These are phyloP conservation scores for Wickerhamomyces sp. DNA, from an alignment of 1,139 yeast species.

Conservation along the genomic window DNA sequence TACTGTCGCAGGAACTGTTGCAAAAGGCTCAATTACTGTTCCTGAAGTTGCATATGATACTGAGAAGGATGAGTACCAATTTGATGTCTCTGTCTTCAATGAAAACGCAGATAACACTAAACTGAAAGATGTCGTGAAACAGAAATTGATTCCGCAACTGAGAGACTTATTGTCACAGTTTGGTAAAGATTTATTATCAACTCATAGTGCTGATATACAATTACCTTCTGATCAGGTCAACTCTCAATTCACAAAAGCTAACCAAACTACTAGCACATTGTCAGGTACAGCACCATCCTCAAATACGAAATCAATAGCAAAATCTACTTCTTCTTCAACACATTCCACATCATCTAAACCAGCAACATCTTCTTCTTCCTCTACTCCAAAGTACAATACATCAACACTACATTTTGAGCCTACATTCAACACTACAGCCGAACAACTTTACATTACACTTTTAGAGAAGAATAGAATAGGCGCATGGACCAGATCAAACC, in stretches of 20 bases:
- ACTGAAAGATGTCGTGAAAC: conserved; percentile 54
- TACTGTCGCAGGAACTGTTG: conserved; percentile 31
- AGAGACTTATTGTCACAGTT: conserved; percentile 57
- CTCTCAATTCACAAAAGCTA: conserved; percentile 62
- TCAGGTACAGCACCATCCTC: conserved; percentile 16
- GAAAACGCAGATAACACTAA: conserved; percentile 46
- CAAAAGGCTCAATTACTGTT: conserved; percentile 67
- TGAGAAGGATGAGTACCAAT: conserved; percentile 78
- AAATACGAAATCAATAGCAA: conserved; percentile 15
- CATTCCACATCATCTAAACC: conserved; percentile 17
- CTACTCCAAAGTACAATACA: conserved; percentile 67
- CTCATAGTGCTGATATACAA: conserved; percentile 86
- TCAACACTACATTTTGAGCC: conserved; percentile 76
- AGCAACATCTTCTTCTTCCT: too few relatives aligned
- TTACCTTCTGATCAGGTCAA: conserved; percentile 64
- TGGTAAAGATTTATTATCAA: conserved; percentile 70
- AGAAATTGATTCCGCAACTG: conserved; percentile 62
- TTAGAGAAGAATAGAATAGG: conserved; percentile 71
- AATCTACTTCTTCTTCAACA: conserved; percentile 14
- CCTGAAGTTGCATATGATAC: conserved; percentile 98
- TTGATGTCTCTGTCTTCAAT: conserved; percentile 65
- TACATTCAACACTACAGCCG: conserved; percentile 81
- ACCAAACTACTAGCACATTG: conserved; percentile 39
- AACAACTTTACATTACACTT: conserved; percentile 73
- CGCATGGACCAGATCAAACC: conserved; percentile 82